Percentiles rank a stretch among this genome's conserved stretches.
These are phyloP conservation scores for Xylaria acuta DNA, from an alignment of 495 filamentous ascomycete genomes.

Conservation along the genomic window DNA sequence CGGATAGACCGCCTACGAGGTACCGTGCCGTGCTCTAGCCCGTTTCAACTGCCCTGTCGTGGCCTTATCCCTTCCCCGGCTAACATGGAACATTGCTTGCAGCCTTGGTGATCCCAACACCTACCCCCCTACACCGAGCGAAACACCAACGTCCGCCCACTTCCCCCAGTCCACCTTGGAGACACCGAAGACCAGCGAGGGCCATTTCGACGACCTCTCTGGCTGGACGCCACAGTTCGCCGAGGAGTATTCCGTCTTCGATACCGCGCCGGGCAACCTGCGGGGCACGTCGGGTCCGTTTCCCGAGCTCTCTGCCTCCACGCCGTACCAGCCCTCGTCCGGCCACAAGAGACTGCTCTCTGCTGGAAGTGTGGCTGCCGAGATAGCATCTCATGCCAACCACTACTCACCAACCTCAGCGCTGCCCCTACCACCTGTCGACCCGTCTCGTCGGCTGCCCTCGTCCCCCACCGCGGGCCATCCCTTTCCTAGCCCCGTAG, in stretches of 20 bases:
- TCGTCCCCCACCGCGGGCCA: conserved; percentile 63
- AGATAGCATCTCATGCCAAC: conserved; percentile 63
- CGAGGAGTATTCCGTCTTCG: conserved; percentile 65
- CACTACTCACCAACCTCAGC: conserved; percentile 61
- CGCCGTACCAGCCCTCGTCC: conserved; percentile 39
- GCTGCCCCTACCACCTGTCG: conserved; percentile 61
- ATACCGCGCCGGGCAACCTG: conserved; percentile 59
- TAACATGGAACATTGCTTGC: conserved; percentile 4
- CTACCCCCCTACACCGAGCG: conserved; percentile 78
- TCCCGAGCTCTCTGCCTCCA: conserved; percentile 45
- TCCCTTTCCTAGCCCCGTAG: conserved; percentile 39
- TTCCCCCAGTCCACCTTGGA: conserved; percentile 70
- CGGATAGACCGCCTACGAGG: conserved; percentile 26
- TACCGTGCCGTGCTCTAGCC: neutral
- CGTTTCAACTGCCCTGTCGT: neutral
- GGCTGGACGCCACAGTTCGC: conserved; percentile 63
- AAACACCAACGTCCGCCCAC: conserved; percentile 69
- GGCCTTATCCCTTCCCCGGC: conserved; percentile 3
- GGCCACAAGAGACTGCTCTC: conserved; percentile 50
- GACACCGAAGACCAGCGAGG: conserved; percentile 64
- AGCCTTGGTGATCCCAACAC: conserved; percentile 66
- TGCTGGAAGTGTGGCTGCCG: conserved; percentile 46
- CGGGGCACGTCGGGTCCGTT: conserved; percentile 49
- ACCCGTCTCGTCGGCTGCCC: conserved; percentile 60
- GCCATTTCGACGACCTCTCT: conserved; percentile 54